Conservation (phyloP, 768 basidiomycete species). For the Roridomyces roridus region DNA sequence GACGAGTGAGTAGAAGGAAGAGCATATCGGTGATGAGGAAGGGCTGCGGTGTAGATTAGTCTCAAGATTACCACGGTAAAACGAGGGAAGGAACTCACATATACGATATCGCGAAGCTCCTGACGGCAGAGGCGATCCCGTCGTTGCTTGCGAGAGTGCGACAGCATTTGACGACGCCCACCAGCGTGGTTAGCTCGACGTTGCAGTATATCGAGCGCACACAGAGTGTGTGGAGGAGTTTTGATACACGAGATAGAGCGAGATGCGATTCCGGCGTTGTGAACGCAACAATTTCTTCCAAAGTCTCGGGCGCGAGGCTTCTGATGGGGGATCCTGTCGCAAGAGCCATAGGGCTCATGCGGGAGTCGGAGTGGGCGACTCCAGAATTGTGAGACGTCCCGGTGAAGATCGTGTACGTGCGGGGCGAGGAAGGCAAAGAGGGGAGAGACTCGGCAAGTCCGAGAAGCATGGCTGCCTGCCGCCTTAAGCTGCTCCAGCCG, state of each 20-base stretch:
- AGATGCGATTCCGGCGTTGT: constrained; percentile 35
- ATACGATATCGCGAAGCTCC: constrained; percentile 40
- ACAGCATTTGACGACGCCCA: constrained; percentile 40
- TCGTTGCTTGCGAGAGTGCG: constrained; percentile 35
- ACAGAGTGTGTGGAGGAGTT: constrained; percentile 37
- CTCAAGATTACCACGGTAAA: neutral
- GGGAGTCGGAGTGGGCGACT: neutral
- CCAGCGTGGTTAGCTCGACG: constrained; percentile 35
- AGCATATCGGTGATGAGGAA: constrained; percentile 25
- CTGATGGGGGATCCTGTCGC: constrained; percentile 10
- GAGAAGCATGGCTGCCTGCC: constrained; percentile 13
- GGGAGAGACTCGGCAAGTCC: constrained; percentile 22
- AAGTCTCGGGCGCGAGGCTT: constrained; percentile 41
- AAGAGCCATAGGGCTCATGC: constrained; percentile 21
- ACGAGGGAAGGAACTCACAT: constrained; percentile 31
- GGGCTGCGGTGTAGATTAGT: constrained; percentile 26
- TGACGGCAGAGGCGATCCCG: constrained; percentile 35
- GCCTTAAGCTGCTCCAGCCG: constrained; percentile 20
- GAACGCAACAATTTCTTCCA: constrained; percentile 40
- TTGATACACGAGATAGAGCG: constrained; percentile 40
- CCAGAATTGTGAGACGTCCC: constrained; percentile 11
- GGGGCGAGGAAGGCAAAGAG: constrained; percentile 1
- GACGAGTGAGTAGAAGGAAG: constrained; percentile 39
- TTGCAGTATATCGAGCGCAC: constrained; percentile 40
- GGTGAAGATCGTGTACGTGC: neutral